phyloP scores from a whole-genome alignment of 148 eudicot genomes.

The Rhododendron ovatum region DNA sequence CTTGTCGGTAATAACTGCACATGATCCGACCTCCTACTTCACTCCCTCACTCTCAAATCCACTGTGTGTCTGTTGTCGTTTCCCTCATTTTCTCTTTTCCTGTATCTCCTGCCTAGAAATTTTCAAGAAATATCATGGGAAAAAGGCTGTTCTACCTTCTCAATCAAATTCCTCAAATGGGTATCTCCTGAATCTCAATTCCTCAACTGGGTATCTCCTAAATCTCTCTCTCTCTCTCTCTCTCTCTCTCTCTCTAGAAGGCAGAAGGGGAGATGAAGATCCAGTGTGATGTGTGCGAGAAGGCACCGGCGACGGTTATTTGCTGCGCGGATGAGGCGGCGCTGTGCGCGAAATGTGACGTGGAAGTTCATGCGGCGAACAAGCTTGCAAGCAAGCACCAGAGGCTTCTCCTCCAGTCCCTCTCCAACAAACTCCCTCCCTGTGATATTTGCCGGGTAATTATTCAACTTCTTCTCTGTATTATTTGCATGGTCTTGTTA shows the following conservation, averaged over 20 bases:
- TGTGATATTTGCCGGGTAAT: constrained; percentile 94
- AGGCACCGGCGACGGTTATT: constrained; percentile 69
- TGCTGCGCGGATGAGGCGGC: constrained; percentile 99
- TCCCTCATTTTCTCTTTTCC: background rate
- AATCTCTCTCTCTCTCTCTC: background rate
- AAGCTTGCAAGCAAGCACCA: constrained; percentile 97
- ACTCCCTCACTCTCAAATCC: background rate
- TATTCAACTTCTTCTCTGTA: background rate
- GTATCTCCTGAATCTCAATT: background rate
- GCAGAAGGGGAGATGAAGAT: constrained; percentile 36
- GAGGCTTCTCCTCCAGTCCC: constrained; percentile 63
- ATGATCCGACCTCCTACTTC: background rate
- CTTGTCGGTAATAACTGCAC: background rate
- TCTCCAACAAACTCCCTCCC: constrained; percentile 73
- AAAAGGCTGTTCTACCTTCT: background rate
- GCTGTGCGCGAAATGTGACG: constrained; percentile 74
- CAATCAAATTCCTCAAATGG: background rate
- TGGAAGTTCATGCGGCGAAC: constrained; percentile 91
- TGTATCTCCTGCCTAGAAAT: background rate
- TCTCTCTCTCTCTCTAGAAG: background rate
- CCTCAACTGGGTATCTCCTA: background rate
- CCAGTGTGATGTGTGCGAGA: constrained; percentile 65
- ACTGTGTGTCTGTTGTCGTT: background rate
- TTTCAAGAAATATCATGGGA: background rate
- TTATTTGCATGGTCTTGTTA: background rate